A percentile compares a stretch with the other conserved stretches of the same genome.
phyloP scores from a whole-genome alignment of 2,329 filamentous ascomycete species.

The Talaromyces albobiverticillius region DNA sequence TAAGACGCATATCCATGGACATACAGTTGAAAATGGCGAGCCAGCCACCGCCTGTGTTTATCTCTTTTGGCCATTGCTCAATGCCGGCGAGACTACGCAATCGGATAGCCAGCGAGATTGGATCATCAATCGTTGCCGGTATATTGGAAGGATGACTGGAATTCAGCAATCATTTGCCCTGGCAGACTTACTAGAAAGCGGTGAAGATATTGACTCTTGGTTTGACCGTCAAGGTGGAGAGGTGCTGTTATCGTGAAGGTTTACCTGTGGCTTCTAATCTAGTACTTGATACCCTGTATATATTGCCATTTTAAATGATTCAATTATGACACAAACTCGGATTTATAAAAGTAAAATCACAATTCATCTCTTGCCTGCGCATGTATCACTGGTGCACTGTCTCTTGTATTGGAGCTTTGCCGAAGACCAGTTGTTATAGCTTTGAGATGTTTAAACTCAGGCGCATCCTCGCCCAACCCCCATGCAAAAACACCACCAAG shows the following conservation, averaged over 20 bases:
- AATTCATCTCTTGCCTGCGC: constrained; percentile 3
- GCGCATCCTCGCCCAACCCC: constrained; percentile 51
- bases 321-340: neutral
- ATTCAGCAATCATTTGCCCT: constrained; percentile 16
- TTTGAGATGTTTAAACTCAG: constrained; percentile 33
- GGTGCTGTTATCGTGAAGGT: neutral
- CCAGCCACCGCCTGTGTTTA: constrained; percentile 15
- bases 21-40: constrained; percentile 1
- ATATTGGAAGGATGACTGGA: constrained; percentile 14
- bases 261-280: neutral
- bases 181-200: constrained; percentile 12
- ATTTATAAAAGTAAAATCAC: neutral
- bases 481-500: constrained; percentile 55
- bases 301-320: neutral
- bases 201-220: constrained; percentile 3
- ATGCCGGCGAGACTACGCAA: constrained; percentile 4
- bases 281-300: neutral
- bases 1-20: neutral
- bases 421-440: constrained; percentile 22
- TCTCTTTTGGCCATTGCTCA: constrained; percentile 17
- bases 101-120: constrained; percentile 11
- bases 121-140: constrained; percentile 15
- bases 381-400: neutral
- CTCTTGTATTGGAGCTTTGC: neutral
- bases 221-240: constrained; percentile 5